These are phyloP conservation scores for Myxozyma neglecta DNA, from an alignment of 805 yeast species.

Conservation along the genomic window DNA sequence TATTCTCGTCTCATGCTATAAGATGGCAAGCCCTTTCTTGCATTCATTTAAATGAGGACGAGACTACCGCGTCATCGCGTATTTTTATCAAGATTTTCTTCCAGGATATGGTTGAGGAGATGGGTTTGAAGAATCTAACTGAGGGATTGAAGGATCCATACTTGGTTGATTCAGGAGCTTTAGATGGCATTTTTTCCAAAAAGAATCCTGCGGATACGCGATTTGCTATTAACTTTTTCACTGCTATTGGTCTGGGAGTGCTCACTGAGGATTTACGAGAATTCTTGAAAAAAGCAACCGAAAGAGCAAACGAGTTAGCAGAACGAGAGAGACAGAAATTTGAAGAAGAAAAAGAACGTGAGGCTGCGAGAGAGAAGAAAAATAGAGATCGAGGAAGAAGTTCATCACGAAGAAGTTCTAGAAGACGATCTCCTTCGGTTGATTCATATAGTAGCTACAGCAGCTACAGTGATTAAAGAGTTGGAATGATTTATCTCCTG, in stretches of 20 bases:
- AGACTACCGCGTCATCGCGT: slow-evolving; percentile 74
- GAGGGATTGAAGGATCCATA: slow-evolving; percentile 55
- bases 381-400: neutral
- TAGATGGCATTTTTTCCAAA: slow-evolving; percentile 66
- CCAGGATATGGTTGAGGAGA: slow-evolving; percentile 72
- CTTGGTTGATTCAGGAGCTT: slow-evolving; percentile 44
- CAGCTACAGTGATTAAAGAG: neutral
- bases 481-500: neutral
- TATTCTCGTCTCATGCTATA: slow-evolving; percentile 67
- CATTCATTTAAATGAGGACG: slow-evolving; percentile 63
- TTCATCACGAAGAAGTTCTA: neutral
- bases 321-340: slow-evolving; percentile 1
- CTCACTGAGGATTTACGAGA: slow-evolving; percentile 81
- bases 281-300: slow-evolving; percentile 38
- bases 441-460: slow-evolving; percentile 8
- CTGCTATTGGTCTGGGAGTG: slow-evolving; percentile 86
- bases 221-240: slow-evolving; percentile 85
- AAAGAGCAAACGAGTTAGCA: slow-evolving; percentile 7
- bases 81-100: slow-evolving; percentile 79
- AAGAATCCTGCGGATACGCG: slow-evolving; percentile 44
- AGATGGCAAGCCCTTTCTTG: slow-evolving; percentile 60
- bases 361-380: neutral
- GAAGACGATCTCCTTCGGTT: neutral
- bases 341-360: slow-evolving; percentile 10
- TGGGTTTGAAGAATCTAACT: slow-evolving; percentile 59